Percentiles rank a stretch among this genome's conserved stretches.
phyloP scores from a whole-genome alignment of 1,284 basidiomycete genomes.

The Marasmius tenuissimus region DNA sequence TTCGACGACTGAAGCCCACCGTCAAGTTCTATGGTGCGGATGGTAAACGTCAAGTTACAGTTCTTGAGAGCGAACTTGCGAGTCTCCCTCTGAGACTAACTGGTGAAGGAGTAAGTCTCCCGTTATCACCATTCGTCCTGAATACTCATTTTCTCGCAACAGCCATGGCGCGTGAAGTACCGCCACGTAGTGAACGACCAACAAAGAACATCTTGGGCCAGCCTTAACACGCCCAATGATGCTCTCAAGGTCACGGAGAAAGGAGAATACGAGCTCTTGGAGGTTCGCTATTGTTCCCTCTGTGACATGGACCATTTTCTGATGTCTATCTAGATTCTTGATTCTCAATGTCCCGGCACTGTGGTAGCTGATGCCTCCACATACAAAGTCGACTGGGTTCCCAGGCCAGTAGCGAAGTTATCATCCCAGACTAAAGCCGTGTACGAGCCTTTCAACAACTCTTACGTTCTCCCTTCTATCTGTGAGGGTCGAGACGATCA shows the following conservation, averaged over 20 bases:
- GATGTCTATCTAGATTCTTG: constrained; percentile 58
- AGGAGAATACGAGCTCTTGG: constrained; percentile 77
- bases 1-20: constrained; percentile 87
- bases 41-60: constrained; percentile 55
- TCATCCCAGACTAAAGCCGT: constrained; percentile 53
- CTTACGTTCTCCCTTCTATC: constrained; percentile 69
- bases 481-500: constrained; percentile 82
- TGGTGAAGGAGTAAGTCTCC: constrained; percentile 73
- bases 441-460: constrained; percentile 63
- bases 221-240: constrained; percentile 67
- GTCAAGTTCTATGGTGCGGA: constrained; percentile 79
- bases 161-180: constrained; percentile 90
- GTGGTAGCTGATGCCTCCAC: constrained; percentile 60
- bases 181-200: constrained; percentile 48
- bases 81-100: constrained; percentile 81
- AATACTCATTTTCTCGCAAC: constrained; percentile 12
- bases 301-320: constrained; percentile 9
- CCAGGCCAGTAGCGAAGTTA: constrained; percentile 66
- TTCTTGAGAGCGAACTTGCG: constrained; percentile 78
- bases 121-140: not conserved
- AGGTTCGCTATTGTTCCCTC: constrained; percentile 38
- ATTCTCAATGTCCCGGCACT: constrained; percentile 82
- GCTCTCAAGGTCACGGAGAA: constrained; percentile 66
- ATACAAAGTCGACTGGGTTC: constrained; percentile 76
- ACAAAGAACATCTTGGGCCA: constrained; percentile 36